Base-by-base conservation (phyloP, 2,329 filamentous ascomycete species). In the Pseudogymnoascus sp. region DNA sequence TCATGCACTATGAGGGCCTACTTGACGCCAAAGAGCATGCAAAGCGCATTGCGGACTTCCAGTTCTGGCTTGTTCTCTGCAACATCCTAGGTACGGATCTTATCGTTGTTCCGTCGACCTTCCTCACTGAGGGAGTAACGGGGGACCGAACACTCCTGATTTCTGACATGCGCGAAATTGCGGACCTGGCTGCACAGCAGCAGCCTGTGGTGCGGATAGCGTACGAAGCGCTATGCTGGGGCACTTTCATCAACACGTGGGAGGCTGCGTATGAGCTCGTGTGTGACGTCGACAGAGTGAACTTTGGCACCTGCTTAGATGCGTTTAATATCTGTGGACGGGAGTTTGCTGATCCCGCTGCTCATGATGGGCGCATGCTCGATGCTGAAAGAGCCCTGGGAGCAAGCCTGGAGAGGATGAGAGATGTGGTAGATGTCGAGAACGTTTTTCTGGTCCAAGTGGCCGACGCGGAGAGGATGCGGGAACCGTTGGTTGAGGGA, bases 221-320 rank as follows among this genome's bases (percentile, higher is more conserved):
- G 0, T 93, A 90, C 72, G 90, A 95, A 74, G 84, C 83, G 8
- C 78, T 93, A 2, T 85, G 82, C 67, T 93, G 87, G 84, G 89
- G 88, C 6, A 91, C 88, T 0, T 80, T 84, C 60, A 78, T 87
- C 64, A 81, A 90, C 71, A 85, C 79, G 0, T 93, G 90, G 90
- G 89, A 92, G 72, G 76, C 78, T 10, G 84, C 82, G 67, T 93
- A 88, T 87, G 83, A 87, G 5, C 77, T 91, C 1, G 84, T 92
- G 0, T 75, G 80, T 68, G 76, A 76, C 2, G 88, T 92, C 24
- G 79, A 89, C 72, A 75, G 88, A 6, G 74, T 81, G 6, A 93
- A 93, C 74, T 91, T 93, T 70, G 89, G 89, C 6, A 77, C 91
- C 43, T 91, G 89, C 70, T 79, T 93, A 24, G 89, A 93, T 74